These are phyloP conservation scores for Dryas octopetala DNA, from an alignment of 306 rosid species.

Conservation along the genomic window DNA sequence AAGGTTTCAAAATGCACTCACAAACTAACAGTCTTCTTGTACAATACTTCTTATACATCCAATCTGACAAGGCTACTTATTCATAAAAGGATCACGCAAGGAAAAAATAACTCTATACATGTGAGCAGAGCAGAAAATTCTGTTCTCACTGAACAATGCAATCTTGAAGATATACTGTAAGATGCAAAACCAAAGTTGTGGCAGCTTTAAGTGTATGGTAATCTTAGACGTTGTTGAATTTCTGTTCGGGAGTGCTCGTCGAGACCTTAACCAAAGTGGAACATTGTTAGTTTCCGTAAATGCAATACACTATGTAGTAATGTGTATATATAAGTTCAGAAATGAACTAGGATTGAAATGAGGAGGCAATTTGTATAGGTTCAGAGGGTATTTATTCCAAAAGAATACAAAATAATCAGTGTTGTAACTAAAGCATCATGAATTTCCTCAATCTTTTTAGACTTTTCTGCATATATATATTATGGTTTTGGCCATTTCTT, in stretches of 20 bases:
- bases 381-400: neutral
- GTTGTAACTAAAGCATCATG: too few relatives aligned
- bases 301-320: neutral
- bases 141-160: slow-evolving; percentile 38
- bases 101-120: slow-evolving; percentile 68
- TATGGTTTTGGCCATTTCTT: too few relatives aligned
- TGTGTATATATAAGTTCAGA: neutral
- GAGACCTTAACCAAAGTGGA: slow-evolving; percentile 47
- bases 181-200: slow-evolving; percentile 46
- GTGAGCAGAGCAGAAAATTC: slow-evolving; percentile 30
- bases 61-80: slow-evolving; percentile 36
- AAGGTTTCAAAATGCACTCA: slow-evolving; percentile 44
- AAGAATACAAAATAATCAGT: neutral
- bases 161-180: slow-evolving; percentile 22
- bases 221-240: slow-evolving; percentile 51
- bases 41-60: slow-evolving; percentile 43
- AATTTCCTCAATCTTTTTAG: too few relatives aligned
- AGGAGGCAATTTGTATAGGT: neutral
- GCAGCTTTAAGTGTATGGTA: slow-evolving; percentile 25
- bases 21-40: slow-evolving; percentile 25
- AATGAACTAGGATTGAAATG: neutral
- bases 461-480: too few relatives aligned
- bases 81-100: slow-evolving; percentile 46
- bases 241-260: slow-evolving; percentile 65
- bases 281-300: neutral